Evolutionary conservation across 2,329 filamentous ascomycete genomes (phyloP).

Genomic region (Monosporascus cannonballus): DNA sequence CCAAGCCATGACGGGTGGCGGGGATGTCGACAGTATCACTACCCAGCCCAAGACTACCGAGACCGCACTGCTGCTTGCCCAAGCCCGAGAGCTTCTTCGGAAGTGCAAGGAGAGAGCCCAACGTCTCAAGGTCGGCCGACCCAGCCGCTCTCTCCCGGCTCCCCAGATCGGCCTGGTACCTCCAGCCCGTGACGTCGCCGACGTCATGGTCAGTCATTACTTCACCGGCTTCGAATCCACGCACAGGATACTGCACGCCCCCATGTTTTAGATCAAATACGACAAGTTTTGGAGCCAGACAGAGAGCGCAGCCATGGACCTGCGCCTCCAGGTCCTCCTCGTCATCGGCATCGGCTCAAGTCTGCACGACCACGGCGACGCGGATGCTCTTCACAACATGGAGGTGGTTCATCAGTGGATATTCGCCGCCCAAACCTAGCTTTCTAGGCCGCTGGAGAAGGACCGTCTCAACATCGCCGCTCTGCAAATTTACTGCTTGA

Average conservation of each 20-base stretch:
- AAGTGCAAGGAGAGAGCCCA: conserved; percentile 29
- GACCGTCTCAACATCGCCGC: conserved; percentile 27
- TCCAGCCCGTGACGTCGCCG: conserved; percentile 27
- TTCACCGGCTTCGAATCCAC: conserved; percentile 43
- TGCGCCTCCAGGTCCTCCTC: conserved; percentile 32
- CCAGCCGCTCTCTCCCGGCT: conserved; percentile 22
- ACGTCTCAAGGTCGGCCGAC: conserved; percentile 25
- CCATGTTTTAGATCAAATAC: conserved; percentile 46
- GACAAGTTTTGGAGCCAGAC: conserved; percentile 36
- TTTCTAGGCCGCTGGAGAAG: conserved; percentile 34
- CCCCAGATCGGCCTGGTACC: conserved; percentile 17
- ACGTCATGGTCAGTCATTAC: conserved; percentile 39
- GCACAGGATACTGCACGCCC: conserved; percentile 46
- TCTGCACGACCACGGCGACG: conserved; percentile 19
- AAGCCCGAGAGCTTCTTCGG: conserved; percentile 23
- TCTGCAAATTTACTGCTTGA: conserved; percentile 34
- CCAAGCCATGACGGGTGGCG: conserved; percentile 11
- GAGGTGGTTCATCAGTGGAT: conserved; percentile 30
- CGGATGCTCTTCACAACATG: conserved; percentile 18
- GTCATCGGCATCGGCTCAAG: conserved; percentile 35
- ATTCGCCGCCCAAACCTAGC: conserved; percentile 34
- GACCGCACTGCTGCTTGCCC: conserved; percentile 14
- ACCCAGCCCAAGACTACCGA: conserved; percentile 15
- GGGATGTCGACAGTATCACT: conserved; percentile 3
- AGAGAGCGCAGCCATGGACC: conserved; percentile 11